These are phyloP conservation scores for Oidium heveae DNA, from an alignment of 2,329 filamentous ascomycete species.

Conservation along the genomic window DNA sequence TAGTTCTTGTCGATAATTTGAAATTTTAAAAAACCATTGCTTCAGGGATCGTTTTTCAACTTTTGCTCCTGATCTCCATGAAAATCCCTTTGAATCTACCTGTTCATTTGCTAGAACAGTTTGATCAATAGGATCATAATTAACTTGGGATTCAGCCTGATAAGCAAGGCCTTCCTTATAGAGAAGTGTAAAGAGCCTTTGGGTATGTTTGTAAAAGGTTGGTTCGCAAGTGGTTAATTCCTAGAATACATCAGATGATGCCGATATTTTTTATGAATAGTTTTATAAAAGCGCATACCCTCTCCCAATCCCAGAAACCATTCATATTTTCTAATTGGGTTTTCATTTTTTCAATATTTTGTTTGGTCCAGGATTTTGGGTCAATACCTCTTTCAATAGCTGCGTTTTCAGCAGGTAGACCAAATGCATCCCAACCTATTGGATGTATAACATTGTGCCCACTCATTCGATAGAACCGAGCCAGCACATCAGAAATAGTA, in stretches of 20 bases:
- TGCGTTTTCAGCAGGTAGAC: constrained; percentile 73
- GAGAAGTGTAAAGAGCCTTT: constrained; percentile 60
- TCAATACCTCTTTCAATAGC: constrained; percentile 61
- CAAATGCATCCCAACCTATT: constrained; percentile 93
- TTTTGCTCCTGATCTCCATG: constrained; percentile 68
- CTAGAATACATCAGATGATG: constrained; percentile 18
- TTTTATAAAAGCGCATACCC: constrained; percentile 25
- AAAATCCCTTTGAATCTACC: constrained; percentile 63
- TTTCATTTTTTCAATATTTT: constrained; percentile 71
- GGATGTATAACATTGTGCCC: constrained; percentile 56
- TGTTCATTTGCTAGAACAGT: constrained; percentile 85
- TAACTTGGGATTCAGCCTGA: constrained; percentile 61
- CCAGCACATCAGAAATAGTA: constrained; percentile 67
- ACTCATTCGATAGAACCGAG: constrained; percentile 49
- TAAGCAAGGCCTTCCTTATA: constrained; percentile 54
- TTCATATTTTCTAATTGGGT: constrained; percentile 57
- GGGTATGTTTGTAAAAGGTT: constrained; percentile 71
- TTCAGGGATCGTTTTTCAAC: constrained; percentile 57
- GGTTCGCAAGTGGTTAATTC: constrained; percentile 69
- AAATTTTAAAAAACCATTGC: constrained; percentile 81
- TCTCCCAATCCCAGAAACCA: constrained; percentile 59
- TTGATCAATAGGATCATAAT: constrained; percentile 73
- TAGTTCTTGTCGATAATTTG: constrained; percentile 47
- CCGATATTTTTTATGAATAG: constrained; percentile 1
- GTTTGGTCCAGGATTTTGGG: constrained; percentile 53